Evolutionary conservation across 2,329 filamentous ascomycete species (phyloP), one percentile per base, ranked within the genome.

Genomic region (Tetracladium maxilliforme): DNA sequence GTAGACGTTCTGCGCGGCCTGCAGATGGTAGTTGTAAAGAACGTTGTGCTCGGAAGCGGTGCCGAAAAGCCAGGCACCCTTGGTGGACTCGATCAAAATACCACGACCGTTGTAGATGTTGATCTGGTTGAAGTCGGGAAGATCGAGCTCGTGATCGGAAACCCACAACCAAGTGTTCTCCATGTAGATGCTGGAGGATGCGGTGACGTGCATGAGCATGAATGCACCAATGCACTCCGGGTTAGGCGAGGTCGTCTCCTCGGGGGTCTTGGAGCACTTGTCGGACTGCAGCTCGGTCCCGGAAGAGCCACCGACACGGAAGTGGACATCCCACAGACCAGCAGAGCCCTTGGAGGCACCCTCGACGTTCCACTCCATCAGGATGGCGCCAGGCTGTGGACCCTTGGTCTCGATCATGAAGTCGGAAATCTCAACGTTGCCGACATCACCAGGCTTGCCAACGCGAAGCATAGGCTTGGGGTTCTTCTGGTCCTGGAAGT

Each of bases 281-380:
- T 81, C 64, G 11, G 75, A 77, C 52, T 92, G 81, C 10, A 95
- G 66, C 35, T 80, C 54, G 15, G 86, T 92, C 31, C 87, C 87
- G 5, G 79, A 75, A 27, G 76, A 74, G 21, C 90, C 90, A 40
- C 84, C 87, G 39, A 98, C 70, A 43, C 90, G 82, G 55, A 90
- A 77, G 59, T 98, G 90, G n/a, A 86, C 75, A 42, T 98, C 90
- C 81, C 86, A 98, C 52, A 94, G 73, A 33, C 72, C 87, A 12
- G 73, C 74, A 2, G 71, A 67, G 23, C 82, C 83, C 30, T 74
- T 64, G 28, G 51, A 60, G 37, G 64, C 47, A 18, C 71, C 75
- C 21, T 70, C 70, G 21, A 93, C 59, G 52, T 94, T 94, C 79
- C 83, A 94, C 49, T 94, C 69, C 56, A 94, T 72, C 45, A 94